Evolutionary conservation across 2,329 filamentous ascomycete genomes (phyloP).

Genomic region (Phialophora chinensis): DNA sequence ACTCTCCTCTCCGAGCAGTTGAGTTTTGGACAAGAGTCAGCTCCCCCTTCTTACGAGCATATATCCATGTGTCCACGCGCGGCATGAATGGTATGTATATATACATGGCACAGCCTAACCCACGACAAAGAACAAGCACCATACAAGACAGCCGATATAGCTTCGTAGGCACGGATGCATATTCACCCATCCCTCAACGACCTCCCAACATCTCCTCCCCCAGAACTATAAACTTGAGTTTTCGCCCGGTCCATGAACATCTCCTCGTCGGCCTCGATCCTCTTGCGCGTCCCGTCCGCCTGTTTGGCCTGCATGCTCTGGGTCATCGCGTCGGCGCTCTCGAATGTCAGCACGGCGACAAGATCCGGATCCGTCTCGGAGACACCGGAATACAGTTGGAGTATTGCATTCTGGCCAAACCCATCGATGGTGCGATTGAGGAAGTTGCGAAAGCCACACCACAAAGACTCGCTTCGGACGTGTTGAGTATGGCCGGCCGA

Average conservation of each 20-base stretch:
- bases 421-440: not conserved
- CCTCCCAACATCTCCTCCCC: not conserved
- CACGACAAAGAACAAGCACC: not conserved
- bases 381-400: no score
- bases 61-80: no score
- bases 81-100: no score
- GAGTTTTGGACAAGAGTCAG: no score
- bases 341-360: conserved; percentile 2
- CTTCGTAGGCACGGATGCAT: no score
- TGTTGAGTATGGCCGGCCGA: not conserved
- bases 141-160: no score
- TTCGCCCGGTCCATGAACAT: conserved; percentile 1
- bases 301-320: not conserved
- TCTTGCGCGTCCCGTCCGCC: not conserved
- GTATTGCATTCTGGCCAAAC: no score
- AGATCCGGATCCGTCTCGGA: not conserved
- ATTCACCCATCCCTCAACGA: not conserved
- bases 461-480: not conserved
- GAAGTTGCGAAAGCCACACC: not conserved
- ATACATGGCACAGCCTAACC: no score
- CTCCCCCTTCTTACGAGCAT: no score
- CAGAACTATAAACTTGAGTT: not conserved
- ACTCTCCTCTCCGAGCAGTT: no score
- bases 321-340: not conserved
- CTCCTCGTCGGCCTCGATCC: not conserved